Percentiles rank a stretch among this genome's conserved stretches.
Conservation (phyloP, 2,329 filamentous ascomycete species). For the Nemania diffusa region DNA sequence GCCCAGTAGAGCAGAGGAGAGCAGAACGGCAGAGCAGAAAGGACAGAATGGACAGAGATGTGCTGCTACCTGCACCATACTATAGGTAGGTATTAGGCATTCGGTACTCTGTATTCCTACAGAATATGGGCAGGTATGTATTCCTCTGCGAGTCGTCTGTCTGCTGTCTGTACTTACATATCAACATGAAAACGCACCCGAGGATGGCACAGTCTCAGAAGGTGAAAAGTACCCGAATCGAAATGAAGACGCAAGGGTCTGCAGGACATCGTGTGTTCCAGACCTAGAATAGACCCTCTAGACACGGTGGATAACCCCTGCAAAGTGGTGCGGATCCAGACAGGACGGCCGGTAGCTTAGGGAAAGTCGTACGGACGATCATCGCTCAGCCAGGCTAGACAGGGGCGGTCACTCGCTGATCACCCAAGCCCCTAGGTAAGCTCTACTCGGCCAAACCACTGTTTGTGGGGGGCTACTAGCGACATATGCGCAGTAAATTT, state of each 20-base stretch:
- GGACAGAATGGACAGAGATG: no score
- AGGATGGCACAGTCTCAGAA: conserved; percentile 21
- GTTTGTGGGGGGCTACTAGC: conserved; percentile 18
- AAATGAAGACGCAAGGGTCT: conserved; percentile 36
- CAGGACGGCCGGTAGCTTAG: conserved; percentile 27
- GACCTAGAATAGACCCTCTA: conserved; percentile 29
- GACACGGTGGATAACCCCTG: conserved; percentile 19
- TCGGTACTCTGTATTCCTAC: no score
- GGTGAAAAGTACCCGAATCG: conserved; percentile 21
- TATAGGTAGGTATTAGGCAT: neutral
- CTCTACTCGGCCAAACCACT: conserved; percentile 14
- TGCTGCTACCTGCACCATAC: no score
- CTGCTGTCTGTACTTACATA: neutral
- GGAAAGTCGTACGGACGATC: conserved; percentile 32
- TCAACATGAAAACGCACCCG: conserved; percentile 1
- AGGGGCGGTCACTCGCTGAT: conserved; percentile 26
- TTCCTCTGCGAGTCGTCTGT: neutral
- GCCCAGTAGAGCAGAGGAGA: no score
- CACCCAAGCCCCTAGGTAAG: neutral
- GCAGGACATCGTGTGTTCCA: conserved; percentile 37
- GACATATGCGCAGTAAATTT: conserved; percentile 14
- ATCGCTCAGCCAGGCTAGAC: conserved; percentile 28
- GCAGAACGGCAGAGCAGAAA: no score
- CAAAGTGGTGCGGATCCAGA: conserved; percentile 24
- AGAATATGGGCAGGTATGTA: neutral